Evolutionary conservation across 805 yeast species (phyloP).

Genomic region (Sungouiella blattae): DNA sequence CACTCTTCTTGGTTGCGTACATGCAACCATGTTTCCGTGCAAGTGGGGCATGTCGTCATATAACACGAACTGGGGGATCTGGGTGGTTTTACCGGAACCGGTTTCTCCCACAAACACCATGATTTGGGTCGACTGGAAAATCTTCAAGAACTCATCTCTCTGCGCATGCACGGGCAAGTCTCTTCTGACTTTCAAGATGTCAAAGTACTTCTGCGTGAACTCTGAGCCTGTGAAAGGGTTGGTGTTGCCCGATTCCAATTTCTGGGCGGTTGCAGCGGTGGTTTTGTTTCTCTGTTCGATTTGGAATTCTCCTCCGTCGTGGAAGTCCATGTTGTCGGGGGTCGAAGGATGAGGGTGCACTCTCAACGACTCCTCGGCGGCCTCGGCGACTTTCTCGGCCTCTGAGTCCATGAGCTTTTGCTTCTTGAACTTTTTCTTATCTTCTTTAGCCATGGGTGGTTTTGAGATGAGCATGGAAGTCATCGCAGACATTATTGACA

Average conservation of each 20-base stretch:
- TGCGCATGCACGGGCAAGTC: conserved; percentile 93
- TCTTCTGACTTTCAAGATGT: conserved; percentile 74
- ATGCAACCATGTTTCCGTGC: conserved; percentile 80
- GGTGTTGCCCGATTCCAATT: conserved; percentile 50
- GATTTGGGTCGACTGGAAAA: conserved; percentile 84
- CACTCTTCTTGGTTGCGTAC: conserved; percentile 96
- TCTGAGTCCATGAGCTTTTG: conserved; percentile 48
- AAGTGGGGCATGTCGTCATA: conserved; percentile 92
- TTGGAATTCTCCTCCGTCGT: conserved; percentile 64
- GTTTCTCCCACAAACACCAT: conserved; percentile 99
- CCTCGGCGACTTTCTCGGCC: conserved; percentile 65
- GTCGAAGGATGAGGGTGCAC: conserved; percentile 45
- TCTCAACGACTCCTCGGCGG: conserved; percentile 53
- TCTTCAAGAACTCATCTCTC: conserved; percentile 79
- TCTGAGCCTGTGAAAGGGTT: conserved; percentile 79
- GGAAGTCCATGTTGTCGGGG: conserved; percentile 42
- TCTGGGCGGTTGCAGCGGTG: conserved; percentile 58
- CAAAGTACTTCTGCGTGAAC: conserved; percentile 66
- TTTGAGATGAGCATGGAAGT: not conserved
- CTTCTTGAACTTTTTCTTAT: conserved; percentile 25
- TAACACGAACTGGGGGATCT: conserved; percentile 92
- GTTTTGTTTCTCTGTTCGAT: conserved; percentile 58
- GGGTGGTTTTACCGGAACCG: conserved; percentile 98
- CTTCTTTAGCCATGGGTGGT: conserved; percentile 13
- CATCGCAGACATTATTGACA: no score